Percentiles rank a stretch among this genome's conserved stretches.
phyloP scores from a whole-genome alignment of 257 asterid species.

The Orobanche coerulescens region DNA sequence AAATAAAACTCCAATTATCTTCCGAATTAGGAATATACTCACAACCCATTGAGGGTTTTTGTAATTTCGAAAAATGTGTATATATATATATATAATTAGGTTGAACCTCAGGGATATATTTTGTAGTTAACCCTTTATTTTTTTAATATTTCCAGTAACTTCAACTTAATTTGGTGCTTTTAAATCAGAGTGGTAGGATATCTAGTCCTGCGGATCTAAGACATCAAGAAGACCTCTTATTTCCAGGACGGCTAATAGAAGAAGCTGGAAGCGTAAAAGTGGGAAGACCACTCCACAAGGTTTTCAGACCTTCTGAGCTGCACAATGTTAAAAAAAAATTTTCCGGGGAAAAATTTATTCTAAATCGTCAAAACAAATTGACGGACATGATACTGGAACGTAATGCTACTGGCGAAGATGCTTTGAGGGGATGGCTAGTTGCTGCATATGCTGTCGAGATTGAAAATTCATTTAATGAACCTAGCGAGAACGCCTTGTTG shows the following conservation, averaged over 20 bases:
- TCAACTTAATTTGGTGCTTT: background rate
- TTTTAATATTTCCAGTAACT: conserved; percentile 1
- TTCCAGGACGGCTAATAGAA: conserved; percentile 69
- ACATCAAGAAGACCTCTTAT: conserved; percentile 74
- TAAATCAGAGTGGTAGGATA: conserved; percentile 60
- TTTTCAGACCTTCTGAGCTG: conserved; percentile 64
- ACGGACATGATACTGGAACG: conserved; percentile 81
- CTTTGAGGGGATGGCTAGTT: conserved; percentile 95
- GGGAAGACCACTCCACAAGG: conserved; percentile 68
- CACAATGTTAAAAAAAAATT: conserved; percentile 45
- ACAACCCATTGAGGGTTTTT: background rate
- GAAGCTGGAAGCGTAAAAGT: conserved; percentile 88
- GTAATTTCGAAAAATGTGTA: too few relatives aligned
- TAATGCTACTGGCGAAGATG: conserved; percentile 82
- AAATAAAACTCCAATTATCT: background rate
- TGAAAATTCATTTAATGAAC: conserved; percentile 25
- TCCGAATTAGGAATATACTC: background rate
- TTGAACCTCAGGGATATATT: too few relatives aligned
- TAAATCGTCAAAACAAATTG: conserved; percentile 42
- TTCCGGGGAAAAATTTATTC: conserved; percentile 58
- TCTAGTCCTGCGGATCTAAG: conserved; percentile 88
- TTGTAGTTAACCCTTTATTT: background rate
- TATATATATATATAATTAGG: background rate
- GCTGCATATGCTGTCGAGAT: conserved; percentile 80
- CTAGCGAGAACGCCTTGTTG: conserved; percentile 25